Base-by-base conservation (phyloP, 2,329 filamentous ascomycete genomes). In the Lecanosticta acicola region DNA sequence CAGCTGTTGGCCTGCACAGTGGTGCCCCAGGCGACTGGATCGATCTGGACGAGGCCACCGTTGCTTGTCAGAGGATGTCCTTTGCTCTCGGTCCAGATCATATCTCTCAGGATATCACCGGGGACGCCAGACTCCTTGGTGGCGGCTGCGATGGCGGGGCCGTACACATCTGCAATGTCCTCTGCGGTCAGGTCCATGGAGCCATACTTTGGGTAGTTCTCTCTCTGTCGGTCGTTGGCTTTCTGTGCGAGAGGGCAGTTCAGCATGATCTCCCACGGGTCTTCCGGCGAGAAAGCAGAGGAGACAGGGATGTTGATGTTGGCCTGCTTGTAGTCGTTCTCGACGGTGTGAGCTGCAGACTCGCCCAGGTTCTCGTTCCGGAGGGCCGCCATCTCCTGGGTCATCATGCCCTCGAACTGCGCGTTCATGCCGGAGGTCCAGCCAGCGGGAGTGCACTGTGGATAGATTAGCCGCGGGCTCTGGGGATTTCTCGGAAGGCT, bases 61-160 rank as follows among this genome's bases (percentile, higher is more conserved):
- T 40, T 39, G 20, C 17, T 3, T 10, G 47, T 42, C 2, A 53
- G 36, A 2, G 50, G 50, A 21, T 53, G 50, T 3, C 50, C 47
- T 19, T 53, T 53, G 36, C 38, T 43, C 36, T 53, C 50, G 3
- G 33, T 46, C 45, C 42, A 53, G 39, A 53, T 53, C 24, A 53
- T 50, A 24, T 48, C 40, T 16, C 42, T 26, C 21, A 53, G 38
- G 3, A 53, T 41, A 17, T 44, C 39, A 14, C 32, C 42, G 1
- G 50, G 50, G 1, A 50, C 47, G 5, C 50, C 47, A 7, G 40
- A 43, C 40, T 50, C 41, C 10, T 14, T 18, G 24, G 38, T 40
- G 4, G 50, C 50, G 20, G 41, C 34, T 10, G 41, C 18, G 41
- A 53, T 48, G 17, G 43, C 41, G 32, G 44, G 38, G 8, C 11